These are phyloP conservation scores for Colletotrichum sp. DNA, from an alignment of 2,329 filamentous ascomycete species.

Conservation along the genomic window DNA sequence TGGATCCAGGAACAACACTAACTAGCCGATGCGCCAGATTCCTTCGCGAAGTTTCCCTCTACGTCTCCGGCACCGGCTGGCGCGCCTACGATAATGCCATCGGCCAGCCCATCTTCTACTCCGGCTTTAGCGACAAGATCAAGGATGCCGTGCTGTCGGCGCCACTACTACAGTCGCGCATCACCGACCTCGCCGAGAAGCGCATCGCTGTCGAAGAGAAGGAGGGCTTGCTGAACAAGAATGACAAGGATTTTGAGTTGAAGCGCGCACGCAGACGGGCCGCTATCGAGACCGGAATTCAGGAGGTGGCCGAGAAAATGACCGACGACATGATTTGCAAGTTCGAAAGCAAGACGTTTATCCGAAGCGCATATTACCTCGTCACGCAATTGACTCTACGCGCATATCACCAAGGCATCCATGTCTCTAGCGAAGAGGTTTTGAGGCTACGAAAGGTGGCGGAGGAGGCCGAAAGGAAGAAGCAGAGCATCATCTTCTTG, in stretches of 20 bases:
- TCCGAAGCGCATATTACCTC: conserved; percentile 89
- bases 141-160: conserved; percentile 78
- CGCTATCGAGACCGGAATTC: conserved; percentile 75
- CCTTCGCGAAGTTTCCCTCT: conserved; percentile 89
- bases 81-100: conserved; percentile 90
- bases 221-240: conserved; percentile 68
- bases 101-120: conserved; percentile 92
- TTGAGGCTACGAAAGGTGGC: conserved; percentile 82
- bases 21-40: conserved; percentile 60
- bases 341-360: conserved; percentile 94
- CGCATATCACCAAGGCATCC: conserved; percentile 96
- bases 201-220: conserved; percentile 78
- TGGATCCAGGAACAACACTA: conserved; percentile 13
- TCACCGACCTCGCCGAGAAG: conserved; percentile 76
- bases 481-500: conserved; percentile 94
- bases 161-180: conserved; percentile 75
- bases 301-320: conserved; percentile 83
- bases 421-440: conserved; percentile 95
- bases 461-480: conserved; percentile 80
- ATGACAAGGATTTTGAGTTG: conserved; percentile 58
- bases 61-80: conserved; percentile 94
- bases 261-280: conserved; percentile 60
- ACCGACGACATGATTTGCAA: conserved; percentile 99
- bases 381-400: conserved; percentile 86
- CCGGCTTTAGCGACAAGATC: conserved; percentile 91